These are phyloP conservation scores for Echinosophora koreensis DNA, from an alignment of 306 rosid species.

Conservation along the genomic window DNA sequence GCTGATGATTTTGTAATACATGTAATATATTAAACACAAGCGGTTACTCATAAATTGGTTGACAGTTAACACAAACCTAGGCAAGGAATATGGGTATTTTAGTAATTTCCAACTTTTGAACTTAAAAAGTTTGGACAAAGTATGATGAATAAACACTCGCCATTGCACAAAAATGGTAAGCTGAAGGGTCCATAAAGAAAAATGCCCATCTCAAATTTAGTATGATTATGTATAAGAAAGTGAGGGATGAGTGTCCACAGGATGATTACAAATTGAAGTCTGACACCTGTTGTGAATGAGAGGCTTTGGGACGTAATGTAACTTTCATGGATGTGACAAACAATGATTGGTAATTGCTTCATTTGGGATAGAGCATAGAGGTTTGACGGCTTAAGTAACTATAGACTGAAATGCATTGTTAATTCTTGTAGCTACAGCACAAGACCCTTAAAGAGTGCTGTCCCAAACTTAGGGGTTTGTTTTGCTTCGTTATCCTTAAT, in stretches of 20 bases:
- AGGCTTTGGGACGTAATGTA: conserved; percentile 36
- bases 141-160: neutral
- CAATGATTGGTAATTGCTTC: conserved; percentile 48
- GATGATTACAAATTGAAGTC: conserved; percentile 5
- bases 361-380: conserved; percentile 24
- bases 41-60: no score
- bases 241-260: neutral
- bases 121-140: neutral
- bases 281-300: conserved; percentile 26
- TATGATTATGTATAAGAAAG: neutral
- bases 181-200: neutral
- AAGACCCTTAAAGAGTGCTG: conserved; percentile 10
- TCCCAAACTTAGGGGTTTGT: neutral
- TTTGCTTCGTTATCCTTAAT: neutral
- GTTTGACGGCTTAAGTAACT: conserved; percentile 42
- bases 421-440: neutral
- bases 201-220: conserved; percentile 12
- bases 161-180: neutral
- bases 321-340: conserved; percentile 45
- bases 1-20: no score
- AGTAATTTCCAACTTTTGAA: neutral
- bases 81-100: neutral
- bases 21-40: no score
- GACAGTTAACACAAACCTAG: neutral
- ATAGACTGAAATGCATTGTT: neutral